Base-by-base conservation (phyloP, 2,329 filamentous ascomycete species). In the Thelonectria olida region DNA sequence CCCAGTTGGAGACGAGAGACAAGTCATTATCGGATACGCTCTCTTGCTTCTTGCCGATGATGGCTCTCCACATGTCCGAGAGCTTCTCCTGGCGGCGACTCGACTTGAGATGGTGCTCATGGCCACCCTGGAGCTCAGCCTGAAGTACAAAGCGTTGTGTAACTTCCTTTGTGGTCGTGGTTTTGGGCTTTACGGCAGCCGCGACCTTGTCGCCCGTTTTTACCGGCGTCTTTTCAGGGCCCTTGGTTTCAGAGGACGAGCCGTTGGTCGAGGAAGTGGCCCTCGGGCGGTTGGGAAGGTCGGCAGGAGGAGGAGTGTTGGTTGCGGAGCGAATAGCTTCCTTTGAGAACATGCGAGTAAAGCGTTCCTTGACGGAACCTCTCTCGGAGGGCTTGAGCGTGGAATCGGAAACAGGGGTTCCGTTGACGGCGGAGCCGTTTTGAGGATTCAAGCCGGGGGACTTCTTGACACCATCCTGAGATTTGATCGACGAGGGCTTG, bases 11-110 rank as follows among this genome's bases (percentile, higher is more conserved):
- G 81, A 98, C 96, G 57, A 99, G 85, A 7, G 95, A 98, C 45
- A 98, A 81, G 67, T 96, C 93, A 73, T 92, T 88, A 63, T 96
- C 92, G 25, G 89, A 84, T 19, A 82, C 80, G 15, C 87, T 84
- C 64, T 94, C 92, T 74, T 92, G 91, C 79, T 92, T 94, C 78
- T 92, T 93, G 66, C 92, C 93, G 54, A 98, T 85, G 70, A 97
- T 86, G 68, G 90, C 90, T 69, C 93, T 91, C 78, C 97, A 90
- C 88, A 98, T 92, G 76, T 96, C 93, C 19, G 92, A 90, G 57
- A 99, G 84, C 80, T 97, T 98, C 79, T 99, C 95, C 77, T 99
- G 95, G 58, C 96, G 88, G 75, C 92, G 93, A 62, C 92, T 92
- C 63, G 92, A 94, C 80, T 92, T 96, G 65, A 99, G 88, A 70